Percentiles rank a stretch among this genome's conserved stretches.
These are phyloP conservation scores for Porphyrellus cyaneotinctus DNA, from an alignment of 768 basidiomycete genomes.

Conservation along the genomic window DNA sequence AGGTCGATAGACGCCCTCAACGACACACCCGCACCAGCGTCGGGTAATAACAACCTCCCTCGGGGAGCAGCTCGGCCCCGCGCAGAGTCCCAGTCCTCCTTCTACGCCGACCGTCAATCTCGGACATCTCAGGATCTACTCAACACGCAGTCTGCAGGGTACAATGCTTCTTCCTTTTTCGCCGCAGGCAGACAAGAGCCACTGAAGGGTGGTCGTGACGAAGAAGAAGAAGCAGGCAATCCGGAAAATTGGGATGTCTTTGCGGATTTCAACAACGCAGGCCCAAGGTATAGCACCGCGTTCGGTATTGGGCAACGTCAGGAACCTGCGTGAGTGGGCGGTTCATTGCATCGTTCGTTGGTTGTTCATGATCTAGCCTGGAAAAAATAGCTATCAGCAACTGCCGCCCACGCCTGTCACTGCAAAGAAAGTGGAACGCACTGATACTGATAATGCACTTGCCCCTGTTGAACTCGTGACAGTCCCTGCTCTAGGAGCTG, in stretches of 20 bases:
- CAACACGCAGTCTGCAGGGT: conserved; percentile 57
- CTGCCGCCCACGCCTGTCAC: conserved; percentile 30
- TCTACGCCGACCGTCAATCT: conserved; percentile 42
- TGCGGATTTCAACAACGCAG: conserved; percentile 86
- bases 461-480: conserved; percentile 83
- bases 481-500: conserved; percentile 85
- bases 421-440: conserved; percentile 35
- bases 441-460: conserved; percentile 30
- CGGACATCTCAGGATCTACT: conserved; percentile 47
- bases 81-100: conserved; percentile 73
- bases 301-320: conserved; percentile 43
- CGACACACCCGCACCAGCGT: conserved; percentile 35
- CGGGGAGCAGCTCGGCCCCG: conserved; percentile 40
- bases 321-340: conserved; percentile 43
- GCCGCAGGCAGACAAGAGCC: conserved; percentile 70
- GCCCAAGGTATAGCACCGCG: conserved; percentile 69
- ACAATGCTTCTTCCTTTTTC: conserved; percentile 68
- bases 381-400: conserved; percentile 41
- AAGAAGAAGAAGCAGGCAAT: conserved; percentile 47
- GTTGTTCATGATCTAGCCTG: conserved; percentile 6
- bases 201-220: conserved; percentile 72
- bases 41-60: conserved; percentile 14
- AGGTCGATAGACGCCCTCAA: conserved; percentile 65
- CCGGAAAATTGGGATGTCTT: conserved; percentile 71
- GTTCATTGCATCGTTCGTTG: background rate